Conservation (phyloP, 1,284 basidiomycete species). For the Puccinia novopanici region DNA sequence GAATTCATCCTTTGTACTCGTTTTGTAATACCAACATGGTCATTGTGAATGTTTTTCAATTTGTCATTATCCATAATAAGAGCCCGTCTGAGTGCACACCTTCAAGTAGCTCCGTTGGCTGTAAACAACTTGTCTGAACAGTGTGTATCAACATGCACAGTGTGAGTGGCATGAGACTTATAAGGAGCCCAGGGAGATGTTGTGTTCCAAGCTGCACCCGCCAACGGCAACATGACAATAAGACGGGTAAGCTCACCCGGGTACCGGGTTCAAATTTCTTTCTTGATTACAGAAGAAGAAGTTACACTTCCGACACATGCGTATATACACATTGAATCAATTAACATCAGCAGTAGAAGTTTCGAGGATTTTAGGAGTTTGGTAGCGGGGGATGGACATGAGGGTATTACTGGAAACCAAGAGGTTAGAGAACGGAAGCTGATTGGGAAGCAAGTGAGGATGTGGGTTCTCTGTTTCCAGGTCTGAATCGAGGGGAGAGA, state of each 20-base stretch:
- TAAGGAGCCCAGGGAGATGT: no score
- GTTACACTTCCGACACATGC: background rate
- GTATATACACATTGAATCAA: background rate
- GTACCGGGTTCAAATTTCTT: no score
- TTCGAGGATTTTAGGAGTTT: background rate
- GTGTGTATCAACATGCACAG: no score
- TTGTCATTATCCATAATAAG: no score
- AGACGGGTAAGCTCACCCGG: no score
- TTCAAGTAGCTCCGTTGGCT: no score
- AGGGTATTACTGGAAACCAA: background rate
- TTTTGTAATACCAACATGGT: constrained; percentile 8
- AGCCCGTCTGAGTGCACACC: no score
- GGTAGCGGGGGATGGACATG: background rate
- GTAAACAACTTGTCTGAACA: no score
- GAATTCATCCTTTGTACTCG: background rate
- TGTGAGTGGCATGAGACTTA: no score
- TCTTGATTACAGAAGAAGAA: background rate
- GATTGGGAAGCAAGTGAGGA: background rate
- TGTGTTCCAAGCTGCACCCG: no score
- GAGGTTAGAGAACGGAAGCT: background rate
- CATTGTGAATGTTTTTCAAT: background rate
- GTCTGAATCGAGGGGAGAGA: background rate
- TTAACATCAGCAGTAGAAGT: background rate
- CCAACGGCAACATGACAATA: no score
- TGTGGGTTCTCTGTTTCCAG: background rate